These are phyloP conservation scores for Simmondsia chinensis DNA, from an alignment of 148 eudicot species.

Conservation along the genomic window DNA sequence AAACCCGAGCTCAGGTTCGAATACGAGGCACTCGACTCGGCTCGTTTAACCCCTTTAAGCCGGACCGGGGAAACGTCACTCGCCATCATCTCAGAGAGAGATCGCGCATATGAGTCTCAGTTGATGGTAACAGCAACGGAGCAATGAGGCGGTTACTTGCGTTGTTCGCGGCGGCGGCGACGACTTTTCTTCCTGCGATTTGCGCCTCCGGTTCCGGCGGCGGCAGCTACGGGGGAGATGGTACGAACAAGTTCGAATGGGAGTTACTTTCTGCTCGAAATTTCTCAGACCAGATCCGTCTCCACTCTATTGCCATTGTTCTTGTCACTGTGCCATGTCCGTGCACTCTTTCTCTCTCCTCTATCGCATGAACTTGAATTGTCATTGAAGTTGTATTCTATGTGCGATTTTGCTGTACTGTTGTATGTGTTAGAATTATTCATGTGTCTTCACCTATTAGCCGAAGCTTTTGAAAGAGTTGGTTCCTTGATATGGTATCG, in stretches of 20 bases:
- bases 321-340: constrained; percentile 79
- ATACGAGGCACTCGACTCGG: no score
- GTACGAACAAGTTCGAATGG: constrained; percentile 29
- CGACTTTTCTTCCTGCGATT: not conserved
- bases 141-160: no score
- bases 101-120: no score
- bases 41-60: no score
- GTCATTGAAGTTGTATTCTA: no score
- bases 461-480: not conserved
- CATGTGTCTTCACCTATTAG: not conserved
- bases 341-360: constrained; percentile 6
- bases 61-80: no score
- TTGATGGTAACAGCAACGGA: no score
- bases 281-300: constrained; percentile 63
- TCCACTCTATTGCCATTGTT: constrained; percentile 50
- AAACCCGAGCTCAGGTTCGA: no score
- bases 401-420: not conserved
- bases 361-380: not conserved
- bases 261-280: constrained; percentile 47
- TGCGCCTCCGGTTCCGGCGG: constrained; percentile 1
- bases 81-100: no score
- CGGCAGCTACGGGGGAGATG: not conserved
- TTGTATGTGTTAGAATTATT: not conserved
- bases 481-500: not conserved
- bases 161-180: constrained; percentile 1